phyloP scores from a whole-genome alignment of 192 early-diverging fungal species.

The Backusella liffmaniae region DNA sequence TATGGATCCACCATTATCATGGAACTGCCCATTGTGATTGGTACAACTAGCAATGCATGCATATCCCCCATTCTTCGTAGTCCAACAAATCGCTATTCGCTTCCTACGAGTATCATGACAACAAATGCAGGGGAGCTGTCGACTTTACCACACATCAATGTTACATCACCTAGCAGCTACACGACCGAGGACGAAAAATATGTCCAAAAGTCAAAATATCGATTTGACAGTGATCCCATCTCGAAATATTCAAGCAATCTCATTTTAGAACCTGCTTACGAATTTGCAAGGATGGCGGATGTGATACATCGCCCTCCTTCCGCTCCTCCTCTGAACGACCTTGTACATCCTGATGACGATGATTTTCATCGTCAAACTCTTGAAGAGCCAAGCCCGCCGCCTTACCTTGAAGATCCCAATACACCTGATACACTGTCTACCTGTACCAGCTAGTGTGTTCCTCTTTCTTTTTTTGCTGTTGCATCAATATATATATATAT shows the following conservation, averaged over 20 bases:
- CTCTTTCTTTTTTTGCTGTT: neutral
- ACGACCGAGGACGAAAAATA: neutral
- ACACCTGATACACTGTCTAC: neutral
- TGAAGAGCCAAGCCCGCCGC: neutral
- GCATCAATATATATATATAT: neutral
- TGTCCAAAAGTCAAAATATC: neutral
- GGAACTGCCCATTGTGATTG: constrained; percentile 7
- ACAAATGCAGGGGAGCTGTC: neutral
- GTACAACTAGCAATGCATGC: neutral
- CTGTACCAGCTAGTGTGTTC: neutral
- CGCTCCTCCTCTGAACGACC: neutral
- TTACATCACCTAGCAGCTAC: neutral
- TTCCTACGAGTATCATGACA: neutral
- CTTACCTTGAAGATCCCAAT: neutral
- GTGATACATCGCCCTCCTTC: neutral
- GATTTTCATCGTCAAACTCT: neutral
- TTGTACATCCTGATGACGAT: neutral
- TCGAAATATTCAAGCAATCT: neutral
- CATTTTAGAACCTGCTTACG: neutral
- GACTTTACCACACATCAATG: neutral
- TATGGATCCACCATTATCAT: constrained; percentile 5
- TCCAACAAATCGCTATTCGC: neutral
- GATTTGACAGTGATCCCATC: constrained; percentile 5
- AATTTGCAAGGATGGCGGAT: neutral
- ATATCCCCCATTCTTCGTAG: neutral